Base-by-base conservation (phyloP, 352 stramenopile species). In the Elongisporangium senticosum region DNA sequence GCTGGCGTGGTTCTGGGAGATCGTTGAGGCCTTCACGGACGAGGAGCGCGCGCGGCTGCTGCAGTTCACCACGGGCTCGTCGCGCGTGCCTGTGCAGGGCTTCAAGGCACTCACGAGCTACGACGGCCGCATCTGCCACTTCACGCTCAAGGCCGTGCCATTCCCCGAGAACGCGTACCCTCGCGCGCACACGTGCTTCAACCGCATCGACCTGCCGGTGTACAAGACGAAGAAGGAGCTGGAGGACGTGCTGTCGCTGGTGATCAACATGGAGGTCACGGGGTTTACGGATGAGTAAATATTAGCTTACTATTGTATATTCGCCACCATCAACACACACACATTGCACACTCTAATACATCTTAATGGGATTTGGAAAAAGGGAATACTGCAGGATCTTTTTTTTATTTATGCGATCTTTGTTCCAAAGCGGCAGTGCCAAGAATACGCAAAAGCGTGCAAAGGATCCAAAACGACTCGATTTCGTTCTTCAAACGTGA, bases 161-260 rank as follows among this genome's bases (percentile, higher is more conserved):
- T 79, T 73, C 63, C 73, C 75, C 7, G 73, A 83, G 55, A 79
- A 86, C 55, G 65, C 70, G 5, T 87, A 75, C 61, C 77, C 77
- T 8, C 64, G 75, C 39, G 72, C 72, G 6, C 91, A 97, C 69
- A 99, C 95, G 23, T 98, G 96, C 71, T 98, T 99, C 71, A 99
- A 99, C 76, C 91, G 96, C 59, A 98, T 99, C 65, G 96, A 99
- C 71, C 69, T 99, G 51, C 96, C 96, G 20, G 61, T 98, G 48
- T 99, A 98, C 72, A 92, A 96, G 51, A 80, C 66, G 19, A 97
- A 95, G 74, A 83, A 90, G 57, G 87, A 98, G 57, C 67, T 98
- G 11, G 77, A 97, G 56, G 85, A 98, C 62, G 95, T 97, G 59
- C 73, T 98, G 39, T 96, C 88, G 59, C 79, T 98, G 56, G 93